Conservation (phyloP, 257 asterid genomes). For the Eustoma russellianum region DNA sequence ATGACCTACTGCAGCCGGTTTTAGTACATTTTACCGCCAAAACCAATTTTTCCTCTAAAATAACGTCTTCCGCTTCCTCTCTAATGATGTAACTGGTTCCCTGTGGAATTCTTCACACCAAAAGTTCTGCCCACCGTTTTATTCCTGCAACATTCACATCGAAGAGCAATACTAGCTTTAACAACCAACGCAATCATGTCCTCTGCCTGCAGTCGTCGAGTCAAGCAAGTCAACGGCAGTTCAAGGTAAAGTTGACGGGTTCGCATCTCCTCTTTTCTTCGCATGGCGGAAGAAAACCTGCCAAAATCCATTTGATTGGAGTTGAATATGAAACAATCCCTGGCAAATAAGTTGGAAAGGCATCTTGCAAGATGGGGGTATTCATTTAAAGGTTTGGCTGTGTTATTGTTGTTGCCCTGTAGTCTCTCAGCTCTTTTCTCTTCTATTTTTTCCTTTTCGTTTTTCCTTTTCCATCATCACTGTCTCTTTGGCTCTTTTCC, state of each 20-base stretch:
- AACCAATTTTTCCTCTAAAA: no score
- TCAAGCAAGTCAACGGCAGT: constrained; percentile 13
- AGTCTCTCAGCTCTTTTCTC: neutral
- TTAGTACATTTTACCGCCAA: no score
- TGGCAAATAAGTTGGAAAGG: constrained; percentile 13
- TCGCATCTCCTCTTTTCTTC: constrained; percentile 15
- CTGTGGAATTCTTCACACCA: no score
- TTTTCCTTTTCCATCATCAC: constrained; percentile 7
- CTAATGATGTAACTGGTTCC: no score
- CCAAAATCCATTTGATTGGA: constrained; percentile 30
- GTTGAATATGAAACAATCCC: constrained; percentile 26
- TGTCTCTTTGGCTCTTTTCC: no score
- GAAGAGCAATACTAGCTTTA: constrained; percentile 22
- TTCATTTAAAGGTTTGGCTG: constrained; percentile 5
- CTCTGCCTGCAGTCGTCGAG: constrained; percentile 19
- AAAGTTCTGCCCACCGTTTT: no score
- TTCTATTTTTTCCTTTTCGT: no score
- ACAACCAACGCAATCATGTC: constrained; percentile 30
- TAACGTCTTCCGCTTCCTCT: no score
- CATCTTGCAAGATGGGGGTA: neutral
- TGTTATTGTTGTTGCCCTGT: constrained; percentile 17
- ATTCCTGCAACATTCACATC: no score
- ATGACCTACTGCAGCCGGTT: no score
- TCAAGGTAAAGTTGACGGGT: constrained; percentile 29
- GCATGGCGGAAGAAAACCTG: constrained; percentile 12